phyloP scores from a whole-genome alignment of 2,329 filamentous ascomycete genomes.

The Aspergillus costaricaensis region DNA sequence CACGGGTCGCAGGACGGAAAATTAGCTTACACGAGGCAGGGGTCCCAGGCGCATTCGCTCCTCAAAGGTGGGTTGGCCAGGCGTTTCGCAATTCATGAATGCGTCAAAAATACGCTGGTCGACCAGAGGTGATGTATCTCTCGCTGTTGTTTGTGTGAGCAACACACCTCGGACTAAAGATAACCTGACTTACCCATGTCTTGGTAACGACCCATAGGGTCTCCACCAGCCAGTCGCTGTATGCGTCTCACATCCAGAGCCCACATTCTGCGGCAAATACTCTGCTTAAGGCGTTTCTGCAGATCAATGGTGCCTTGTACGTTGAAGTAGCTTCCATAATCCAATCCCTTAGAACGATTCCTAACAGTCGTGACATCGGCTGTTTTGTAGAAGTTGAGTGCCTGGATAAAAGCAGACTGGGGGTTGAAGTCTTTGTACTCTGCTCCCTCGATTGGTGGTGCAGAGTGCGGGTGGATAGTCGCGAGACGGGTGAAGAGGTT shows the following conservation, averaged over 20 bases:
- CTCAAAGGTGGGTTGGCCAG: conserved; percentile 38
- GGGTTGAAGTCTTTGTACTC: conserved; percentile 47
- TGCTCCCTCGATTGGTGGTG: conserved; percentile 41
- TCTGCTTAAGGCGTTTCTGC: conserved; percentile 40
- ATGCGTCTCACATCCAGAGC: conserved; percentile 45
- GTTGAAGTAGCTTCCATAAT: conserved; percentile 47
- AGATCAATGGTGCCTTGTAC: conserved; percentile 46
- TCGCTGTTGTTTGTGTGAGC: conserved; percentile 26
- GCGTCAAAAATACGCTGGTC: conserved; percentile 43
- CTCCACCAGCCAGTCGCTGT: conserved; percentile 43
- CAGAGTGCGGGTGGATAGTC: conserved; percentile 48
- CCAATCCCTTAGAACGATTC: conserved; percentile 41
- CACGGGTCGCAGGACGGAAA: background rate
- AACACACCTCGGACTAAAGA: background rate
- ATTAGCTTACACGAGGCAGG: conserved; percentile 36
- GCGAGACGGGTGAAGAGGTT: conserved; percentile 51
- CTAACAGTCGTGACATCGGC: conserved; percentile 41
- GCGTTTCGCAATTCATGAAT: conserved; percentile 45
- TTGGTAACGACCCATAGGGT: conserved; percentile 38
- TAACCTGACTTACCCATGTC: conserved; percentile 37
- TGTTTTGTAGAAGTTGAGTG: conserved; percentile 44
- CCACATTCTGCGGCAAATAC: conserved; percentile 46
- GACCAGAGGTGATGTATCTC: conserved; percentile 28
- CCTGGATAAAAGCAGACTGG: conserved; percentile 42
- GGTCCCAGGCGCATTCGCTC: conserved; percentile 42